Base-by-base conservation (phyloP, 2,329 filamentous ascomycete species). In the Zymoseptoria tritici region DNA sequence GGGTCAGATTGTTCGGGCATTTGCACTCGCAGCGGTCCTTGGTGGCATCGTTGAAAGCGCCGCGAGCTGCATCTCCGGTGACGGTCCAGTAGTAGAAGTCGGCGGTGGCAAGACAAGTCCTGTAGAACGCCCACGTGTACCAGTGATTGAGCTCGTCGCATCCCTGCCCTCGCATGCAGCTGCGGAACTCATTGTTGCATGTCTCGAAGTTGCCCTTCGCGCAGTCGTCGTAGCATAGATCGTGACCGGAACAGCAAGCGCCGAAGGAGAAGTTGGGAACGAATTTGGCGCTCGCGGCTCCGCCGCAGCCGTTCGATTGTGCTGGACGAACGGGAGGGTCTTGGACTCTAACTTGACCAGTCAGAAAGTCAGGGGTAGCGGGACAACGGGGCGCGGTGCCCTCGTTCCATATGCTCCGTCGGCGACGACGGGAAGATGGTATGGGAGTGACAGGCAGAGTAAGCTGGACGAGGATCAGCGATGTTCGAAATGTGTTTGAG, bases 191-290 rank as follows among this genome's bases (percentile, higher is more conserved):
- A 31, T n/a, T 16, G 26, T 62, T 59, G 36, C 57, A 62, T 4
- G 9, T 16, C 49, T 59, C 57, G n/a, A 56, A 59, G 4, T 52
- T 62, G 19, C 57, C 54, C 13, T 22, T 11, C 29, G 56, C 52
- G 55, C 57, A 59, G n/a, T 62, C 46, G 29, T 62, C 60, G 46
- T 51, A 62, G 46, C 57, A 62, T 9, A 51, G 9, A 13, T 59
- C 60, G 3, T 62, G 60, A 0, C 19, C 52, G 42, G 59, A 53
- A 26, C 57, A 57, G 26, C 55, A 59, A 29, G n/a, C 52, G 19
- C 57, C 57, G 24, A 62, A 59, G 13, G 19, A 46, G 26, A 62
- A 59, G 26, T 59, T 50, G 8, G 60, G 57, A 4, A 59, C 57
- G 7, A 31, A 57, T 1, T 54, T 29, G 21, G 46, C 22, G 4